A percentile compares a stretch with the other conserved stretches of the same genome.
Conservation (phyloP, 2,329 filamentous ascomycete species). For the Aureobasidium sp. region DNA sequence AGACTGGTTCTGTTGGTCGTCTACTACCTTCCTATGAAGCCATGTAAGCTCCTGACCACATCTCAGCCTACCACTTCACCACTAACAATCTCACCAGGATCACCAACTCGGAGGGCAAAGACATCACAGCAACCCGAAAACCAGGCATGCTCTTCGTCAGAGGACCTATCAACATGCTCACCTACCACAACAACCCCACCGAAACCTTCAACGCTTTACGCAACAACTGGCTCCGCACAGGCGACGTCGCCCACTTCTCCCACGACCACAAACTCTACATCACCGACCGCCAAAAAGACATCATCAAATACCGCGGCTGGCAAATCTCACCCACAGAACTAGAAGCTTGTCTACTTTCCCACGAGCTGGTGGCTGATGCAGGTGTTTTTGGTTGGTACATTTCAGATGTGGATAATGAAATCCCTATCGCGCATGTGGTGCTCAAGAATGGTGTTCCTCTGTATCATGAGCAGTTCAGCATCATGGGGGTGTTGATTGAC, state of each 20-base stretch:
- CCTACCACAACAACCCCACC: constrained; percentile 26
- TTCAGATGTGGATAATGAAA: neutral
- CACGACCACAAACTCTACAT: constrained; percentile 24
- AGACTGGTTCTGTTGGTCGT: constrained; percentile 40
- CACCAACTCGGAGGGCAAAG: constrained; percentile 24
- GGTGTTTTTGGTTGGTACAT: constrained; percentile 17
- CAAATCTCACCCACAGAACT: constrained; percentile 28
- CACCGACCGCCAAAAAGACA: constrained; percentile 23
- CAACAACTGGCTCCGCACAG: constrained; percentile 19
- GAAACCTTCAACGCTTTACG: constrained; percentile 17
- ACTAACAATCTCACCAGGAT: constrained; percentile 13
- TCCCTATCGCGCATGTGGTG: constrained; percentile 18
- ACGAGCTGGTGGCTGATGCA: constrained; percentile 19
- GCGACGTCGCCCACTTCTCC: constrained; percentile 32
- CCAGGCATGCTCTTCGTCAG: constrained; percentile 35
- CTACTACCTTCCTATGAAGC: constrained; percentile 31
- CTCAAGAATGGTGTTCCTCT: neutral
- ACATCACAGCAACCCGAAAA: constrained; percentile 25
- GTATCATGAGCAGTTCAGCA: constrained; percentile 3
- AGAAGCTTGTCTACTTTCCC: constrained; percentile 22
- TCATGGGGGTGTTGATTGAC: constrained; percentile 24
- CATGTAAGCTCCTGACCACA: too few species aligned
- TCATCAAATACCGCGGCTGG: constrained; percentile 28
- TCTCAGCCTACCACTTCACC: too few species aligned
- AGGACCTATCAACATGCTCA: constrained; percentile 31